phyloP scores from a whole-genome alignment of 2,329 filamentous ascomycete genomes.

The Aspergillus arachidicola region DNA sequence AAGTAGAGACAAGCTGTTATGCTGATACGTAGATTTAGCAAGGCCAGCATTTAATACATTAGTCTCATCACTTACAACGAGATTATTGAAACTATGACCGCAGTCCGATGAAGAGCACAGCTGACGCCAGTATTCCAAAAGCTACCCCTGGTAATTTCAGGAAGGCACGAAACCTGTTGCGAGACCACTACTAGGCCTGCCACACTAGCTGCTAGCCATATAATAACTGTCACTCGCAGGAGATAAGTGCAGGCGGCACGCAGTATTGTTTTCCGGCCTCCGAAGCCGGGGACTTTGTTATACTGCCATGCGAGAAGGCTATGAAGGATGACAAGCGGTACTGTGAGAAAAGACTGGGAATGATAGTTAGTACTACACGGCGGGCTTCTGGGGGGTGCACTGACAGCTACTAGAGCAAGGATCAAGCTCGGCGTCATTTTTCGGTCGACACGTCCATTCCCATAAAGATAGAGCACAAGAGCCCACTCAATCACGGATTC shows the following conservation, averaged over 20 bases:
- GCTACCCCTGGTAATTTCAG: constrained; percentile 24
- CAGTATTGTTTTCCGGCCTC: constrained; percentile 34
- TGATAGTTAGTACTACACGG: background rate
- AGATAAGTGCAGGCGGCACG: constrained; percentile 39
- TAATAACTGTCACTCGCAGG: constrained; percentile 36
- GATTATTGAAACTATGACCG: constrained; percentile 36
- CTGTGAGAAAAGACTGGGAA: constrained; percentile 38
- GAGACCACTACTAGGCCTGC: constrained; percentile 40
- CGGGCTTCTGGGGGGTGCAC: constrained; percentile 7
- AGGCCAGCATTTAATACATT: background rate
- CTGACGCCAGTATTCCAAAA: constrained; percentile 41
- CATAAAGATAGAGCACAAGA: constrained; percentile 39
- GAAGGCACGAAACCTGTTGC: constrained; percentile 38
- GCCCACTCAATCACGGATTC: constrained; percentile 39
- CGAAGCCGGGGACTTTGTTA: constrained; percentile 34
- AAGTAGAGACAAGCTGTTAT: constrained; percentile 40
- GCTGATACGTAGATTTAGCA: constrained; percentile 22
- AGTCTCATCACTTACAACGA: constrained; percentile 34
- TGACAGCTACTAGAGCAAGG: constrained; percentile 39
- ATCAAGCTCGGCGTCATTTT: constrained; percentile 42
- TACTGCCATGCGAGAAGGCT: constrained; percentile 44
- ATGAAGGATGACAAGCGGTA: constrained; percentile 39
- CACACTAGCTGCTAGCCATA: constrained; percentile 43
- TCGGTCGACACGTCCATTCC: constrained; percentile 37
- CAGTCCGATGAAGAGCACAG: constrained; percentile 39